These are phyloP conservation scores for Eutypa lata DNA, from an alignment of 2,329 filamentous ascomycete species.

Conservation along the genomic window DNA sequence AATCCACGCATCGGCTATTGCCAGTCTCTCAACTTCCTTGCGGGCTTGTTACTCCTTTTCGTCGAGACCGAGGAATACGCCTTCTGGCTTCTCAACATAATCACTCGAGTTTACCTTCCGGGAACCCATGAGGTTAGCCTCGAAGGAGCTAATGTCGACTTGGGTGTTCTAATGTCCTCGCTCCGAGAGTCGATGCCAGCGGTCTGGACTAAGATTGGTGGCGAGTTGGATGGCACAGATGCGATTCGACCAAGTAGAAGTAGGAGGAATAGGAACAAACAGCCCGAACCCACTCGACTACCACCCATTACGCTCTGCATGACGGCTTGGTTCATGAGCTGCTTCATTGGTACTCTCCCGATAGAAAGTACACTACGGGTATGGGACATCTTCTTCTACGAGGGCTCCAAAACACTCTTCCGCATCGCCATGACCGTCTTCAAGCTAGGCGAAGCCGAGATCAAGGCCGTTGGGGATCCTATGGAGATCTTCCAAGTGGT, in stretches of 20 bases:
- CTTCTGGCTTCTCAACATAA: slow-evolving; percentile 91
- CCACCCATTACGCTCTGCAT: slow-evolving; percentile 90
- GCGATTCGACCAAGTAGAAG: slow-evolving; percentile 35
- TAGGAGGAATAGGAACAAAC: slow-evolving; percentile 35
- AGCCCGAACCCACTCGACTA: slow-evolving; percentile 52
- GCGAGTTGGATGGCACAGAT: slow-evolving; percentile 60
- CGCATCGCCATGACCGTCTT: slow-evolving; percentile 88
- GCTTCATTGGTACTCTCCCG: slow-evolving; percentile 88
- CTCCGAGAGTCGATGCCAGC: slow-evolving; percentile 78
- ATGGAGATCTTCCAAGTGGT: slow-evolving; percentile 97
- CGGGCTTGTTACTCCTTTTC: slow-evolving; percentile 84
- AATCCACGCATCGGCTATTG: slow-evolving; percentile 93
- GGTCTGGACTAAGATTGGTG: slow-evolving; percentile 85
- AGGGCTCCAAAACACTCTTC: slow-evolving; percentile 91
- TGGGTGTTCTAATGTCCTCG: slow-evolving; percentile 87
- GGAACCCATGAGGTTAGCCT: slow-evolving; percentile 89
- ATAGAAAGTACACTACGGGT: slow-evolving; percentile 89
- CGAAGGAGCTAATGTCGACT: slow-evolving; percentile 88
- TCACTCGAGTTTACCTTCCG: slow-evolving; percentile 83
- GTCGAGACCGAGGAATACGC: slow-evolving; percentile 83
- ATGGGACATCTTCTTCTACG: slow-evolving; percentile 95
- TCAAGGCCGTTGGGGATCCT: slow-evolving; percentile 75
- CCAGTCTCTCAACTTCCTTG: slow-evolving; percentile 92
- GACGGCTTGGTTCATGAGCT: slow-evolving; percentile 97
- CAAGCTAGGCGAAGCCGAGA: slow-evolving; percentile 79